A percentile compares a stretch with the other conserved stretches of the same genome.
These are phyloP conservation scores for Trichomonas tenax DNA, from an alignment of 208 protist species.

Conservation along the genomic window DNA sequence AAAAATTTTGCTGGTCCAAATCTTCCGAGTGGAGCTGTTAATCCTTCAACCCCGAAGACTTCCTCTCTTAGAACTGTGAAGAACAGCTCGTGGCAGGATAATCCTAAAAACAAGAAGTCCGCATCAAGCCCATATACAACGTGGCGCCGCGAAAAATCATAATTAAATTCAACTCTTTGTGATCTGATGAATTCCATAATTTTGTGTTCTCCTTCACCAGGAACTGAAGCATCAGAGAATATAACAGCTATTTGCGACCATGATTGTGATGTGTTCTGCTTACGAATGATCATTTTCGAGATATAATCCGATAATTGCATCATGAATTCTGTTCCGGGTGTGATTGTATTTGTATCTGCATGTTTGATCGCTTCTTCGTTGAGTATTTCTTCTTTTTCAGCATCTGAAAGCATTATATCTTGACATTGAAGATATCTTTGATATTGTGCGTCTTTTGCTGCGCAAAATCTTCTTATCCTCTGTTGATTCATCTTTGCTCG, in stretches of 20 bases:
- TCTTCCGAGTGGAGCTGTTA: not conserved
- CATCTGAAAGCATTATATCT: not conserved
- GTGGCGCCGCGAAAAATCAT: constrained; percentile 77
- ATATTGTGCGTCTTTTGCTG: constrained; percentile 38
- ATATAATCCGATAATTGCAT: not conserved
- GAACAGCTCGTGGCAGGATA: constrained; percentile 80
- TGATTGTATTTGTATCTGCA: constrained; percentile 35
- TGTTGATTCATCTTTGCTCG: constrained; percentile 99
- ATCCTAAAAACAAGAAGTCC: constrained; percentile 86
- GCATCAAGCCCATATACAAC: constrained; percentile 85
- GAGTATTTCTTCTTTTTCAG: not conserved
- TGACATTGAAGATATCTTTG: not conserved
- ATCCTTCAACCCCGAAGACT: constrained; percentile 41
- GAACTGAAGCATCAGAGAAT: constrained; percentile 46
- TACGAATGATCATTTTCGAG: not conserved
- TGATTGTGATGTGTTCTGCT: constrained; percentile 16
- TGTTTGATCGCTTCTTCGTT: not conserved
- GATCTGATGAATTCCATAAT: constrained; percentile 95
- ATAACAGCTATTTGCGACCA: constrained; percentile 69
- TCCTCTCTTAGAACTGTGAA: constrained; percentile 85
- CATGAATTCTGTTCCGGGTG: constrained; percentile 44
- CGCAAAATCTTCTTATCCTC: constrained; percentile 67
- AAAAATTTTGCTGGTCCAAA: not conserved
- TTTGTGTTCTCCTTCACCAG: constrained; percentile 97
- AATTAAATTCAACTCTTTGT: constrained; percentile 61